These are phyloP conservation scores for Falciphora oryzae DNA, from an alignment of 2,329 filamentous ascomycete species.

Conservation along the genomic window DNA sequence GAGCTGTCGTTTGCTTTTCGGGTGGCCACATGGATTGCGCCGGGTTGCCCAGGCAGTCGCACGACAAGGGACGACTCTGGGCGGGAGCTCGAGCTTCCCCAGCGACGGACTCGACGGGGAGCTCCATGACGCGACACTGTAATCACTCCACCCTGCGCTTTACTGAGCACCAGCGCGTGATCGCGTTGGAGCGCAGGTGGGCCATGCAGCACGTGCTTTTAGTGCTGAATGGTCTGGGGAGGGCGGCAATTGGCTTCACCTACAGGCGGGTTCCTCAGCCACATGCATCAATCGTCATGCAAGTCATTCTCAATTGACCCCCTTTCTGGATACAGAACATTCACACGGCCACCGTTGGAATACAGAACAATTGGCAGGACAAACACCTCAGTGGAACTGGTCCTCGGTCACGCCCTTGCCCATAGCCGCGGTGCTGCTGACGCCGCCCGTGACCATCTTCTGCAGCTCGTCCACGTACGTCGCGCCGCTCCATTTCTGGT, in stretches of 20 bases:
- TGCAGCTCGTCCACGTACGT: constrained; percentile 91
- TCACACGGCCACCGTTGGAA: too few species aligned
- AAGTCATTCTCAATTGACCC: neutral
- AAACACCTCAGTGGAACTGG: constrained; percentile 63
- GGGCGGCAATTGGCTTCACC: too few species aligned
- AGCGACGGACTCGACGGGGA: neutral
- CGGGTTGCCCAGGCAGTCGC: neutral
- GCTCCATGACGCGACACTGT: neutral
- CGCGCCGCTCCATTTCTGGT: constrained; percentile 98
- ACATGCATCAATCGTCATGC: too few species aligned
- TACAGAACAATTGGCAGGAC: too few species aligned
- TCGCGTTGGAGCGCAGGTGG: neutral
- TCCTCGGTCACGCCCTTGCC: constrained; percentile 97
- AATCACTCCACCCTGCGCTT: constrained; percentile 1
- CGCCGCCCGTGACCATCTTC: constrained; percentile 94
- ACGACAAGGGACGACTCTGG: neutral
- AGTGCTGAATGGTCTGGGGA: neutral
- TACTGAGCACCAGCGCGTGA: neutral
- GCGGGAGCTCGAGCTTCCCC: constrained; percentile 1
- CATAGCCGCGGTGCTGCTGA: constrained; percentile 92
- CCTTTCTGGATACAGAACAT: neutral
- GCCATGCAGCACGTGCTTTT: neutral
- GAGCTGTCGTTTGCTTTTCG: neutral
- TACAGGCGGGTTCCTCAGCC: too few species aligned
- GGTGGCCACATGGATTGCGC: neutral